Evolutionary conservation across 345 rosid genomes (phyloP).

Genomic region (Physaria fendleri): DNA sequence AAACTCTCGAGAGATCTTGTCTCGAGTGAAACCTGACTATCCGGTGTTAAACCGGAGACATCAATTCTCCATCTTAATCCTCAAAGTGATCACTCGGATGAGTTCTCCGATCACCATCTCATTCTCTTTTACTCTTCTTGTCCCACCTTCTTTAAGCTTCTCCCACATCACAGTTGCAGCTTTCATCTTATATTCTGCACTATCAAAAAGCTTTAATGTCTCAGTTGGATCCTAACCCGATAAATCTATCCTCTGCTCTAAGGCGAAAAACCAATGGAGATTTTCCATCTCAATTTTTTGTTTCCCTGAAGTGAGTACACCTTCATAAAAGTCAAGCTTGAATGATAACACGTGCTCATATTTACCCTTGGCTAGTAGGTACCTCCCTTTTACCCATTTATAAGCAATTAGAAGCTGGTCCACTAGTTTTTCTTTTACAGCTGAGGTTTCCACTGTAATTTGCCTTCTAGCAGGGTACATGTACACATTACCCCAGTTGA

Average conservation of each 20-base stretch:
- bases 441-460: constrained; percentile 83
- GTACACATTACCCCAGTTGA: constrained; percentile 98
- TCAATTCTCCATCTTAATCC: too few relatives aligned
- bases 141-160: too few relatives aligned
- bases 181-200: constrained; percentile 80
- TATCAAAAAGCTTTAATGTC: constrained; percentile 63
- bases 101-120: too few relatives aligned
- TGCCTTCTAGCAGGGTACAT: constrained; percentile 98
- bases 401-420: constrained; percentile 78
- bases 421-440: constrained; percentile 56
- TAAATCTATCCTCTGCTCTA: constrained; percentile 77
- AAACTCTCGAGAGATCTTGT: too few relatives aligned
- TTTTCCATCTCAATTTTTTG: constrained; percentile 98
- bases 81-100: too few relatives aligned
- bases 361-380: constrained; percentile 72
- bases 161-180: constrained; percentile 96
- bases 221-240: constrained; percentile 69
- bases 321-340: constrained; percentile 93
- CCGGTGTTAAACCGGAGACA: too few relatives aligned
- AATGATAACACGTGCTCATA: constrained; percentile 72
- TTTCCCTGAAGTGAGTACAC: constrained; percentile 84
- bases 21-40: too few relatives aligned
- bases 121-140: too few relatives aligned
- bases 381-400: constrained; percentile 87
- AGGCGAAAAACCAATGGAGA: constrained; percentile 83